Conservation (phyloP, 495 filamentous ascomycete species). For the Podospora pseudocomata region DNA sequence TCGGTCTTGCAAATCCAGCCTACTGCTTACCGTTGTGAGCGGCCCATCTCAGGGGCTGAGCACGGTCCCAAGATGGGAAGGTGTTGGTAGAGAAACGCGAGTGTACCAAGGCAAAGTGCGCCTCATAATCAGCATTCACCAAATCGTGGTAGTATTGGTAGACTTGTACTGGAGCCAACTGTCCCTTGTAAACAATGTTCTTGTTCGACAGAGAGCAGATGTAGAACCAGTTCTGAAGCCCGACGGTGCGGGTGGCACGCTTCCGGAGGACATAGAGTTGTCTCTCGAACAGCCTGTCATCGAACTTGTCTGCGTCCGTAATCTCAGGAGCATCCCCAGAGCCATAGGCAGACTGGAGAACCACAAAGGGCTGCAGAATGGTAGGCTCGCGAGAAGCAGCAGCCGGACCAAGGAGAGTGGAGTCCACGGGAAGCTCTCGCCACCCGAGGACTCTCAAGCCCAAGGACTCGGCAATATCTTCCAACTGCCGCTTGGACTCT, state of each 20-base stretch:
- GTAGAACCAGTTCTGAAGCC: constrained; percentile 98
- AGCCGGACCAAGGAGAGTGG: constrained; percentile 86
- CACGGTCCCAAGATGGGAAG: constrained; percentile 98
- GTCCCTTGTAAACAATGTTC: constrained; percentile 99
- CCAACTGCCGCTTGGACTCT: constrained; percentile 83
- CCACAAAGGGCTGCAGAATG: constrained; percentile 94
- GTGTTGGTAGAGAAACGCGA: constrained; percentile 99
- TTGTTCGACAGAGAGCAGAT: constrained; percentile 96
- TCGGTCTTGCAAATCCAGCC: constrained; percentile 13
- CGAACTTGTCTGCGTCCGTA: constrained; percentile 74
- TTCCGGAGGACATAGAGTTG: constrained; percentile 95
- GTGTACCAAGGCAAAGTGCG: constrained; percentile 95
- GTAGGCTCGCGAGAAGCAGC: constrained; percentile 90
- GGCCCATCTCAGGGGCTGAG: constrained; percentile 93
- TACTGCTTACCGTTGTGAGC: constrained; percentile 82
- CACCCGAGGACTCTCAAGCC: constrained; percentile 91
- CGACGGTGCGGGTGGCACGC: constrained; percentile 89
- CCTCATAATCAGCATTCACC: constrained; percentile 96
- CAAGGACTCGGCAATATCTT: constrained; percentile 83
- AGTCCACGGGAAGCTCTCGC: constrained; percentile 93
- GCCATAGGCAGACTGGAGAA: constrained; percentile 82
- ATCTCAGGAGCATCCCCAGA: constrained; percentile 75
- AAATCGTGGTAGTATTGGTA: constrained; percentile 99
- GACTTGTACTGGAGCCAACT: constrained; percentile 93
- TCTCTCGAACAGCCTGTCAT: constrained; percentile 82